Conservation (phyloP, 495 filamentous ascomycete genomes). For the Talaromyces trachyspermus region DNA sequence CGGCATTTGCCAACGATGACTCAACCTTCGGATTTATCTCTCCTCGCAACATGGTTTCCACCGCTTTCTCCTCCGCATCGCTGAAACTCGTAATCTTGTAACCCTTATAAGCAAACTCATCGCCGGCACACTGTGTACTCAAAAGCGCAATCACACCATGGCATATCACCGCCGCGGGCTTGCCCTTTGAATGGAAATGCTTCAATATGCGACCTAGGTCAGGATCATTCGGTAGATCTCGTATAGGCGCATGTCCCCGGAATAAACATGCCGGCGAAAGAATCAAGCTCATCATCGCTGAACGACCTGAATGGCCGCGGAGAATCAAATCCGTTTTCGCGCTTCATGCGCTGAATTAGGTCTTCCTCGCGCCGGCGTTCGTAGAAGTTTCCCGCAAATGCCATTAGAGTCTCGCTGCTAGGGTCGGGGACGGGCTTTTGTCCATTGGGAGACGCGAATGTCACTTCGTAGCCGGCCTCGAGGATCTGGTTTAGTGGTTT, state of each 20-base stretch:
- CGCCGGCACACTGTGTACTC: conserved; percentile 23
- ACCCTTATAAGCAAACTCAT: conserved; percentile 29
- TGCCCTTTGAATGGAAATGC: conserved; percentile 27
- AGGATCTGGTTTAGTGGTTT: conserved; percentile 33
- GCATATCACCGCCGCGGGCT: conserved; percentile 33
- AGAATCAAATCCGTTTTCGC: conserved; percentile 27
- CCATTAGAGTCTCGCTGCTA: conserved; percentile 26
- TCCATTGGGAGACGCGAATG: conserved; percentile 31
- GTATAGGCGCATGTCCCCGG: conserved; percentile 36
- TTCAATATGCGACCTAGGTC: conserved; percentile 32
- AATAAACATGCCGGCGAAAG: conserved; percentile 31
- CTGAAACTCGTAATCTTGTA: conserved; percentile 26
- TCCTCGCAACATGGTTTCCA: conserved; percentile 23
- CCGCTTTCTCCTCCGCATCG: conserved; percentile 24
- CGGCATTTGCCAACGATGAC: conserved; percentile 17
- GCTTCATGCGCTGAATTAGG: conserved; percentile 30
- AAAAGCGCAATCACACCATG: conserved; percentile 37
- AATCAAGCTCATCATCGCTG: conserved; percentile 21
- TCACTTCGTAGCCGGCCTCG: conserved; percentile 27
- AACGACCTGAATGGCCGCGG: conserved; percentile 22
- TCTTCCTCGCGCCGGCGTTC: conserved; percentile 29
- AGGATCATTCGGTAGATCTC: conserved; percentile 26
- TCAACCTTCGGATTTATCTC: conserved; percentile 28
- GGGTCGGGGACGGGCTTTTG: conserved; percentile 28
- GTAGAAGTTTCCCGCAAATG: conserved; percentile 34